A percentile compares a stretch with the other conserved stretches of the same genome.
Evolutionary conservation across 2,329 filamentous ascomycete genomes (phyloP).

Genomic region (Botrytis galanthina): DNA sequence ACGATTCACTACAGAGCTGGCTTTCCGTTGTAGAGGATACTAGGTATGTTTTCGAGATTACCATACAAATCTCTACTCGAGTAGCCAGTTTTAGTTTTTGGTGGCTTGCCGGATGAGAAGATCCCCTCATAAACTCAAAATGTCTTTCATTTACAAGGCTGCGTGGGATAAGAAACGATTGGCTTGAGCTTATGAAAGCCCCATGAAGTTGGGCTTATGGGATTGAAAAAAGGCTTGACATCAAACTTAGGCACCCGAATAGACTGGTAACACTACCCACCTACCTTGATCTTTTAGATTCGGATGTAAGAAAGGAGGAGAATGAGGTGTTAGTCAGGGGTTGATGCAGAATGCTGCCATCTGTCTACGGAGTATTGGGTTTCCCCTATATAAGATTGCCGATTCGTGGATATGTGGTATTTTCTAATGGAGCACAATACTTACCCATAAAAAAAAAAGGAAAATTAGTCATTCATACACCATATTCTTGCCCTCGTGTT

Average conservation of each 20-base stretch:
- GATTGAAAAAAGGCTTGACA: not conserved
- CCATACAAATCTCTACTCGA: not conserved
- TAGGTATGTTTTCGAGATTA: not conserved
- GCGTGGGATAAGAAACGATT: not conserved
- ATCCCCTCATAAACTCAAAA: not conserved
- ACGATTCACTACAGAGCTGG: not conserved
- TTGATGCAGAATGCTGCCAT: not conserved
- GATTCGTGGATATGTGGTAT: not conserved
- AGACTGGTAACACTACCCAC: not conserved
- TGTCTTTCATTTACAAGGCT: not conserved
- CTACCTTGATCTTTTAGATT: not conserved
- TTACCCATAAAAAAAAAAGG: not conserved
- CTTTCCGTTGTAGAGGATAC: not conserved
- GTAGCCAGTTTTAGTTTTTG: not conserved
- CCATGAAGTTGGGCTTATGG: not conserved
- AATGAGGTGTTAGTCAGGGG: not conserved
- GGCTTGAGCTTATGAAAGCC: not conserved
- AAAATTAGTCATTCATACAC: not conserved
- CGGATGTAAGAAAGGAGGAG: not conserved
- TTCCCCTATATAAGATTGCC: not conserved
- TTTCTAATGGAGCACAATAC: not conserved
- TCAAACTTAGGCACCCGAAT: slow-evolving; percentile 7
- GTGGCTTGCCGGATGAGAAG: not conserved
- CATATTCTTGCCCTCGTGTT: not conserved
- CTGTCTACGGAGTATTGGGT: not conserved